phyloP scores from a whole-genome alignment of 768 basidiomycete species.

The Russula brevipes region DNA sequence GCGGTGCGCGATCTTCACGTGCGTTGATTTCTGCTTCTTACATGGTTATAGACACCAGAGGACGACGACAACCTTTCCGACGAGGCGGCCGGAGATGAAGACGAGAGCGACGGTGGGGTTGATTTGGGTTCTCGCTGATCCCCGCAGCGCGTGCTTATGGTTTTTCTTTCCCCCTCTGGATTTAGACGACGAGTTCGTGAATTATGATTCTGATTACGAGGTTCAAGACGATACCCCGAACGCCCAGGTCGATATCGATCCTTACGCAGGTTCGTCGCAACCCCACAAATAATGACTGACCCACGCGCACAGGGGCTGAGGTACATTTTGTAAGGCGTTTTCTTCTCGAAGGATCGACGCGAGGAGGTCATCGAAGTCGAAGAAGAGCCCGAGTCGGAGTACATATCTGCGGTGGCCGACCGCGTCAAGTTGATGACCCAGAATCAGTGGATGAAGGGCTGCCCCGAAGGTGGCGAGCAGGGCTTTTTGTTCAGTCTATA shows the following conservation, averaged over 20 bases:
- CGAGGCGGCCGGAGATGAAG: slow-evolving; percentile 44
- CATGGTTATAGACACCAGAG: slow-evolving; percentile 49
- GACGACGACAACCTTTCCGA: slow-evolving; percentile 48
- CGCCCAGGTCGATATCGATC: slow-evolving; percentile 63
- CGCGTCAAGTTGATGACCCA: slow-evolving; percentile 69
- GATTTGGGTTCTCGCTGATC: not conserved
- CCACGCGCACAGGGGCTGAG: slow-evolving; percentile 9
- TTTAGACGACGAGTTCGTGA: slow-evolving; percentile 54
- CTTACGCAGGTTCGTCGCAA: slow-evolving; percentile 65
- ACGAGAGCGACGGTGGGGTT: slow-evolving; percentile 45
- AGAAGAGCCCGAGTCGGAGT: slow-evolving; percentile 57
- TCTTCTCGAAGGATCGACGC: slow-evolving; percentile 90
- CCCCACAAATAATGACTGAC: not conserved
- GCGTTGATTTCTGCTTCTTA: slow-evolving; percentile 3
- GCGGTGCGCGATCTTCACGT: slow-evolving; percentile 13
- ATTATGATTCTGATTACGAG: slow-evolving; percentile 81
- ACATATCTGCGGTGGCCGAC: slow-evolving; percentile 41
- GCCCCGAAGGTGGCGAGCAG: slow-evolving; percentile 90
- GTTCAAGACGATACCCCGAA: slow-evolving; percentile 38
- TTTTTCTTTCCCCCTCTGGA: too few species aligned
- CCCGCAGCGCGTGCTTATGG: not conserved
- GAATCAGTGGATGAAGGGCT: slow-evolving; percentile 97
- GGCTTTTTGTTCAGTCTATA: slow-evolving; percentile 83
- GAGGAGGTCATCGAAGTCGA: slow-evolving; percentile 92
- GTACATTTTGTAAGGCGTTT: slow-evolving; percentile 53